A percentile compares a stretch with the other conserved stretches of the same genome.
Evolutionary conservation across 2,329 filamentous ascomycete genomes (phyloP).

Genomic region (Reticulascus tulasneorum): DNA sequence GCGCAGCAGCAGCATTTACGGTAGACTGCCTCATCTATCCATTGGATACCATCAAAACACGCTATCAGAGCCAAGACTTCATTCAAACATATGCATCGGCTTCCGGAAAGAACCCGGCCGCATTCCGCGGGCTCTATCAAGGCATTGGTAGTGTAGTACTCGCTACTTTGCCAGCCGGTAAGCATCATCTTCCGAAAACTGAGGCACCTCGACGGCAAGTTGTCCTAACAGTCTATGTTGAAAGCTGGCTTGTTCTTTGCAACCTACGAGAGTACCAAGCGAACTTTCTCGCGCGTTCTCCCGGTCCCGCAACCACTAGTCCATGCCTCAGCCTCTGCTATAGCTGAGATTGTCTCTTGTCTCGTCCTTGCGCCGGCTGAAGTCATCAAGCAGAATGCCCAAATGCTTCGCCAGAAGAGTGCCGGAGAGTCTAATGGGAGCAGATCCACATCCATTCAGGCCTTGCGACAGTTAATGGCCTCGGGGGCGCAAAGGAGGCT

Average conservation of each 20-base stretch:
- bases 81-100: constrained; percentile 59
- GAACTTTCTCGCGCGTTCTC: constrained; percentile 49
- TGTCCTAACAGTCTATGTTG: constrained; percentile 11
- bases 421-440: constrained; percentile 1
- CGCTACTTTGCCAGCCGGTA: constrained; percentile 83
- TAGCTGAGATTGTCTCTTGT: constrained; percentile 80
- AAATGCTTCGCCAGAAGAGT: constrained; percentile 58
- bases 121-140: constrained; percentile 77
- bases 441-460: constrained; percentile 41
- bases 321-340: constrained; percentile 68
- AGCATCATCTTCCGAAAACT: constrained; percentile 9
- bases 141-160: constrained; percentile 81
- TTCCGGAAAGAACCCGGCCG: constrained; percentile 46
- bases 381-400: constrained; percentile 90
- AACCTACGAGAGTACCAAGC: constrained; percentile 77
- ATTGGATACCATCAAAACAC: constrained; percentile 84
- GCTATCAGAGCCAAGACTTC: constrained; percentile 76
- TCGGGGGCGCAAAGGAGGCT: constrained; percentile 54
- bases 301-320: constrained; percentile 64
- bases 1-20: constrained; percentile 78
- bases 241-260: constrained; percentile 83
- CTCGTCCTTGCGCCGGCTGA: constrained; percentile 84
- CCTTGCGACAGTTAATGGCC: constrained; percentile 47
- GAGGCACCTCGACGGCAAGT: background rate
- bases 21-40: constrained; percentile 85